phyloP scores from a whole-genome alignment of 2,329 filamentous ascomycete genomes.

The Clarireedia monteithiana region DNA sequence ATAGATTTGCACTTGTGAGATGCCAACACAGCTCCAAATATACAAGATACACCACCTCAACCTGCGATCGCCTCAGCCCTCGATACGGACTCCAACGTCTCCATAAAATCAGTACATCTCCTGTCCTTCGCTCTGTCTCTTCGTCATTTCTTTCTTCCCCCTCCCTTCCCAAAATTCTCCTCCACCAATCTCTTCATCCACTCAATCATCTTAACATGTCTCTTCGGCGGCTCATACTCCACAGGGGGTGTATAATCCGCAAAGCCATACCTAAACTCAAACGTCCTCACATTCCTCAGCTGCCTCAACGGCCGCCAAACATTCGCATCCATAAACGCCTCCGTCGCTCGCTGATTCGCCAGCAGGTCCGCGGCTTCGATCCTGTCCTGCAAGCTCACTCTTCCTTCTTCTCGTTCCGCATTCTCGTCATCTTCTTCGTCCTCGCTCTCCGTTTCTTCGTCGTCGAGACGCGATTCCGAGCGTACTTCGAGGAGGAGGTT shows the following conservation, averaged over 20 bases:
- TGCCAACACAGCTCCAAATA: no score
- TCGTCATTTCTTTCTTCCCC: no score
- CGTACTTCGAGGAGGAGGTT: slow-evolving; percentile 12
- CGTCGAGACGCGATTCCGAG: slow-evolving; percentile 7
- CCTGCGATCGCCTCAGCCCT: no score
- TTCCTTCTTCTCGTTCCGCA: slow-evolving; percentile 2
- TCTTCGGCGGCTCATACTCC: slow-evolving; percentile 9
- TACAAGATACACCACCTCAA: no score
- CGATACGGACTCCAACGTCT: no score
- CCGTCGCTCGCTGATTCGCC: slow-evolving; percentile 11
- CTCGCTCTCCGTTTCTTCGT: slow-evolving; percentile 3
- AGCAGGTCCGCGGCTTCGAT: slow-evolving; percentile 4
- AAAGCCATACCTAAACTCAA: slow-evolving; percentile 10
- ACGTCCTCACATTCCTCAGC: slow-evolving; percentile 10
- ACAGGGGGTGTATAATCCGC: not conserved
- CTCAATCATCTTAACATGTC: not conserved
- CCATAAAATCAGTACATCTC: no score
- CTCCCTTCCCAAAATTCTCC: no score
- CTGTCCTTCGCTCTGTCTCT: no score
- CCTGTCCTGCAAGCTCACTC: not conserved
- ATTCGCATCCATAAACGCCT: slow-evolving; percentile 14
- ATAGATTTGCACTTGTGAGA: no score
- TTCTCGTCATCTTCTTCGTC: slow-evolving; percentile 4
- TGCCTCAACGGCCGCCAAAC: slow-evolving; percentile 9
- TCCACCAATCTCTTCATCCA: no score